Percentiles rank a stretch among this genome's conserved stretches.
Conservation (phyloP, 768 basidiomycete genomes). For the Boletus eberwhitei region DNA sequence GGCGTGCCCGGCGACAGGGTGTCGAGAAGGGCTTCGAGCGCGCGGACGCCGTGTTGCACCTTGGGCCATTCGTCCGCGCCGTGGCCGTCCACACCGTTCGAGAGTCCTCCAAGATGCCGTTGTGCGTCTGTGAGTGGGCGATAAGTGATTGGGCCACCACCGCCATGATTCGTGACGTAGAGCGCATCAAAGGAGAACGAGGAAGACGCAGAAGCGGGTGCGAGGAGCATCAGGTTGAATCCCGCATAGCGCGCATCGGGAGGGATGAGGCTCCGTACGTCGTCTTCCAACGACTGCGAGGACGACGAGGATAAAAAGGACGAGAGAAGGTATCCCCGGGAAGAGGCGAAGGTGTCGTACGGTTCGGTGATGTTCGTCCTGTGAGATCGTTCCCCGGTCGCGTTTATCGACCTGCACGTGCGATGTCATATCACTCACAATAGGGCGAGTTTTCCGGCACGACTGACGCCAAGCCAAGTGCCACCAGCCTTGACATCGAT, state of each 20-base stretch:
- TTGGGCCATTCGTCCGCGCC: conserved; percentile 72
- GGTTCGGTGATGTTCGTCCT: conserved; percentile 87
- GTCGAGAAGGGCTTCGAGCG: conserved; percentile 44
- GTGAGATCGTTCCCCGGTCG: conserved; percentile 15
- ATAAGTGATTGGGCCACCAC: conserved; percentile 53
- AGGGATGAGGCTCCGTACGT: conserved; percentile 45
- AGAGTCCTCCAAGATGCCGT: conserved; percentile 54
- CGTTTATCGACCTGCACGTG: background rate
- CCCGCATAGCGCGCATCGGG: conserved; percentile 62
- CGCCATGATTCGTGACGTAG: conserved; percentile 70
- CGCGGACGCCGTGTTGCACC: conserved; percentile 53
- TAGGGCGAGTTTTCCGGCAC: conserved; percentile 63
- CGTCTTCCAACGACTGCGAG: conserved; percentile 45
- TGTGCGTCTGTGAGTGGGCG: conserved; percentile 53
- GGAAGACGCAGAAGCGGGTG: conserved; percentile 29
- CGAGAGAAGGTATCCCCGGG: conserved; percentile 67
- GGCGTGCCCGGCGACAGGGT: conserved; percentile 33
- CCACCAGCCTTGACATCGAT: conserved; percentile 72
- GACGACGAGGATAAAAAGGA: conserved; percentile 61
- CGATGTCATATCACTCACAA: conserved; percentile 46
- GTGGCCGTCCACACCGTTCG: conserved; percentile 71
- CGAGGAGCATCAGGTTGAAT: conserved; percentile 75
- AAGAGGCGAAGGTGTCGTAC: conserved; percentile 43
- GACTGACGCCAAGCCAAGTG: conserved; percentile 76
- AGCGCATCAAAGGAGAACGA: conserved; percentile 48